Evolutionary conservation across 75 land plant genomes (phyloP).

Genomic region (Isoetes taiwanensis): DNA sequence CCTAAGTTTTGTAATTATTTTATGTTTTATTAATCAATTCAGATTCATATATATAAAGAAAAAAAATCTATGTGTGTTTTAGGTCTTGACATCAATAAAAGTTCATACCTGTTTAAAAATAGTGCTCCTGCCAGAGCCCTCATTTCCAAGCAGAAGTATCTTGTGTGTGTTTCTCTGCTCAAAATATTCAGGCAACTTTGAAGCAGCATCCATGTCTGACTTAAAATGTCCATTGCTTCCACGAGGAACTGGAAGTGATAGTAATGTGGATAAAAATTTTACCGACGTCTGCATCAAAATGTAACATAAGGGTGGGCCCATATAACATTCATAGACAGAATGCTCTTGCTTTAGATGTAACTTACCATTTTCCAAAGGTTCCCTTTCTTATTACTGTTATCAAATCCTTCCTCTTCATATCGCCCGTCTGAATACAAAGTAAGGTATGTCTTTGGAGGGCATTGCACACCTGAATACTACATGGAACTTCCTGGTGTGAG

Average conservation of each 20-base stretch:
- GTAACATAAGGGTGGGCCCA: no score
- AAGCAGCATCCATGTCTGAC: conserved; percentile 15
- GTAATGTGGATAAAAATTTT: conserved; percentile 51
- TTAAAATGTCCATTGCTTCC: conserved; percentile 19
- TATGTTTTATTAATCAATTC: not conserved
- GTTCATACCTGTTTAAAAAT: conserved; percentile 73
- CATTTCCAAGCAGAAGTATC: conserved; percentile 60
- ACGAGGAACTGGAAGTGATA: conserved; percentile 65
- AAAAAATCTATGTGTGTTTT: no score
- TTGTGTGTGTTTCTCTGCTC: conserved; percentile 47
- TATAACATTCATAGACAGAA: conserved; percentile 1
- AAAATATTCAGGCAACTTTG: conserved; percentile 35
- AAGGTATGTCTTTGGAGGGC: conserved; percentile 85
- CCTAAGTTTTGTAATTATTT: not conserved
- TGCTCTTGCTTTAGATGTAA: not conserved
- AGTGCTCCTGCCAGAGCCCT: conserved; percentile 78
- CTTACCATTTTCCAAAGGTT: conserved; percentile 83
- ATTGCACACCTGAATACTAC: conserved; percentile 90
- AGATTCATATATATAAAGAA: not conserved
- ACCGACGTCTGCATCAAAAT: conserved; percentile 36
- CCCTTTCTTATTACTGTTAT: conserved; percentile 82
- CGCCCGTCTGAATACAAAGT: conserved; percentile 90
- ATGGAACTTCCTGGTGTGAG: no score
- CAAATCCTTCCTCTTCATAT: conserved; percentile 86
- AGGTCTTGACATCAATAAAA: not conserved